Evolutionary conservation across 129 eudicot genomes (phyloP).

Genomic region (Dittrichia graveolens): DNA sequence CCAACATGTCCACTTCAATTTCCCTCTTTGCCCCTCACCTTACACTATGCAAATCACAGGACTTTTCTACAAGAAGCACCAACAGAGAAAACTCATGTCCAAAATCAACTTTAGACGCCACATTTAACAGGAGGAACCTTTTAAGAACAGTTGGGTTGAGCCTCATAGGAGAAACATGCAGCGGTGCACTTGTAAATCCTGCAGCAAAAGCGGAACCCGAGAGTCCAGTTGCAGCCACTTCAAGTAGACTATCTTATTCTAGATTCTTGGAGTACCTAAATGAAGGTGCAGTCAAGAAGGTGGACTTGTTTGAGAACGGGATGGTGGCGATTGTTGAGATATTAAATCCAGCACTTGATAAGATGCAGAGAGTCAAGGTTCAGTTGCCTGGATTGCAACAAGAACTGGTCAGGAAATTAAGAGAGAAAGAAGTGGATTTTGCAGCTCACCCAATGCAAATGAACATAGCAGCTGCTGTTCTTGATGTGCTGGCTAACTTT

Average conservation of each 20-base stretch:
- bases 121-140: constrained; percentile 46
- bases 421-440: constrained; percentile 71
- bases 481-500: constrained; percentile 65
- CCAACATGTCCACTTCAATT: constrained; percentile 57
- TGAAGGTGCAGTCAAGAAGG: constrained; percentile 68
- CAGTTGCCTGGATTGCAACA: constrained; percentile 77
- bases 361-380: constrained; percentile 66
- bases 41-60: constrained; percentile 49
- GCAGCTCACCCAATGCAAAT: constrained; percentile 64
- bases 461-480: constrained; percentile 38
- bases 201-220: constrained; percentile 56
- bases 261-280: constrained; percentile 75
- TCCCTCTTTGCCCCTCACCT: constrained; percentile 43
- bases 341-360: constrained; percentile 49
- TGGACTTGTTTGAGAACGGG: constrained; percentile 72
- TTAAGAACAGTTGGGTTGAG: constrained; percentile 42
- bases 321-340: constrained; percentile 66
- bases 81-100: constrained; percentile 22
- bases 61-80: constrained; percentile 27
- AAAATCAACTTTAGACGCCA: constrained; percentile 35
- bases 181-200: constrained; percentile 42
- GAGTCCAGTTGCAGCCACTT: constrained; percentile 48
- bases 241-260: constrained; percentile 71
- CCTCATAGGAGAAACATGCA: constrained; percentile 40
- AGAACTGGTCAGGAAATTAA: constrained; percentile 54